Percentiles rank a stretch among this genome's conserved stretches.
phyloP scores from a whole-genome alignment of 164 flowering plant species.

The Macadamia integrifolia region DNA sequence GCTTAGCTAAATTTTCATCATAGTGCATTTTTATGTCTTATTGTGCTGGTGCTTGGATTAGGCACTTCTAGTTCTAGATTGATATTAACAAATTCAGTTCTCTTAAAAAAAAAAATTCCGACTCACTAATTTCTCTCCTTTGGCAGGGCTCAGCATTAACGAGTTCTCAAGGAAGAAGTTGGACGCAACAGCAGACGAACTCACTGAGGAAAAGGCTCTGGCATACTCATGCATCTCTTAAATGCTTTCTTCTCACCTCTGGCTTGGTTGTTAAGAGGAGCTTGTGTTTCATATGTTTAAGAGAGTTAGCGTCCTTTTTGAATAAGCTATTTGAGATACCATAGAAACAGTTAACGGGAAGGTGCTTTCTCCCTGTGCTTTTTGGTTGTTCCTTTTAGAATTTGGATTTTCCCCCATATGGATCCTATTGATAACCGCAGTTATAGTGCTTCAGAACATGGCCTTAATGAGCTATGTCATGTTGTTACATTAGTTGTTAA shows the following conservation, averaged over 20 bases:
- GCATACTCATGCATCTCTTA: conserved; percentile 91
- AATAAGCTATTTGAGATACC: conserved; percentile 2
- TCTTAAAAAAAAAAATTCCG: too few species aligned
- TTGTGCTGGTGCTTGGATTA: too few species aligned
- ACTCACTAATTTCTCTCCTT: neutral
- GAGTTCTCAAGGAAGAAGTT: conserved; percentile 87
- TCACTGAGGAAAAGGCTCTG: conserved; percentile 76
- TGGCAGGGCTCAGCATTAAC: conserved; percentile 69
- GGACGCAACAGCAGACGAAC: conserved; percentile 85
- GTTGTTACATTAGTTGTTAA: too few species aligned
- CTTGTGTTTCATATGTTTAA: neutral
- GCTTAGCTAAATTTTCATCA: too few species aligned
- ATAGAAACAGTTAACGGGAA: conserved; percentile 13
- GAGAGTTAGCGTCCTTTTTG: conserved; percentile 22
- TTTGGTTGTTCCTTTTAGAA: neutral
- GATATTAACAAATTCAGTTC: too few species aligned
- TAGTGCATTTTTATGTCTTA: too few species aligned
- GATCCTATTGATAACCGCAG: neutral
- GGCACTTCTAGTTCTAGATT: too few species aligned
- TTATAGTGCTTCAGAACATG: too few species aligned
- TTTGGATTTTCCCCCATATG: neutral
- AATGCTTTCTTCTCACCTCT: conserved; percentile 8
- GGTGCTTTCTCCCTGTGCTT: neutral
- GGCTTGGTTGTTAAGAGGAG: neutral
- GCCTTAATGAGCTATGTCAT: too few species aligned